Conservation (phyloP, 2,329 filamentous ascomycete species). For the Colletotrichum sublineola region DNA sequence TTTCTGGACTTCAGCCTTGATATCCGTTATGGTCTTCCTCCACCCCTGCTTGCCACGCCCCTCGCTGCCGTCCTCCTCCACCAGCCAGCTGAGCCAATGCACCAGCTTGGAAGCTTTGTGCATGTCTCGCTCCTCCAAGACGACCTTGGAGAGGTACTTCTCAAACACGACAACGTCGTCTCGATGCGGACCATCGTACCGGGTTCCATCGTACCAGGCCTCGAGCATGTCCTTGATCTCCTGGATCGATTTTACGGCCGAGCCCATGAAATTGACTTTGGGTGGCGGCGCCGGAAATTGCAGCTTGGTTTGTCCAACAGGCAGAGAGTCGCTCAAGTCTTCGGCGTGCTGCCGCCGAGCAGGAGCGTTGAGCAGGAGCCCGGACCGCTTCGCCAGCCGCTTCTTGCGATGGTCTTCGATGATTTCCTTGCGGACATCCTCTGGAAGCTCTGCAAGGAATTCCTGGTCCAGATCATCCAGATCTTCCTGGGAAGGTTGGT, state of each 20-base stretch:
- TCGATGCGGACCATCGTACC: conserved; percentile 79
- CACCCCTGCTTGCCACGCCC: conserved; percentile 59
- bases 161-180: conserved; percentile 83
- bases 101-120: conserved; percentile 79
- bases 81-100: conserved; percentile 74
- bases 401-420: conserved; percentile 78
- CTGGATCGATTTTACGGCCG: conserved; percentile 55
- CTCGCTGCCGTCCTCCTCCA: conserved; percentile 61
- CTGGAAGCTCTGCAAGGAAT: conserved; percentile 86
- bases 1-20: conserved; percentile 65
- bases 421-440: conserved; percentile 83
- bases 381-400: conserved; percentile 69
- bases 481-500: conserved; percentile 46
- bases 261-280: conserved; percentile 61
- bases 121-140: conserved; percentile 82
- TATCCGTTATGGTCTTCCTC: conserved; percentile 57
- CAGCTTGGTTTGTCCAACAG: conserved; percentile 58
- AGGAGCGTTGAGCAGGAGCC: conserved; percentile 60
- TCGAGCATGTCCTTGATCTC: conserved; percentile 82
- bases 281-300: conserved; percentile 61
- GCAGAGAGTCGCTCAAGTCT: conserved; percentile 41
- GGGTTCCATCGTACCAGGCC: conserved; percentile 82
- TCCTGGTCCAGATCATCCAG: conserved; percentile 72
- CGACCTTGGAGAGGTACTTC: conserved; percentile 79
- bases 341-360: conserved; percentile 45